A percentile compares a stretch with the other conserved stretches of the same genome.
These are phyloP conservation scores for Porcisia deanei DNA, from an alignment of 208 protist species.

Conservation along the genomic window DNA sequence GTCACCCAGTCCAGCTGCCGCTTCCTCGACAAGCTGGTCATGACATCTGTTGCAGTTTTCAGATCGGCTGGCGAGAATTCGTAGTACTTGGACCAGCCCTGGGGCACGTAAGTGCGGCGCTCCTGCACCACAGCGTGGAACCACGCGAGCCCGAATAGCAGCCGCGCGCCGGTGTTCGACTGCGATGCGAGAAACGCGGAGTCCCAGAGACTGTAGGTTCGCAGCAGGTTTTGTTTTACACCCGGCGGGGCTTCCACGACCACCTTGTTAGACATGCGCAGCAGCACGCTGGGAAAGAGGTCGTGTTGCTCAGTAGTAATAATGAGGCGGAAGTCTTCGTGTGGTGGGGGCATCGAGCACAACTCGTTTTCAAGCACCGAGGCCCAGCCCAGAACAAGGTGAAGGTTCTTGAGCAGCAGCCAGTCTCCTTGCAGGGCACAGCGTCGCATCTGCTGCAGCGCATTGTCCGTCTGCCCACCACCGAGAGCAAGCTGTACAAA, in stretches of 20 bases:
- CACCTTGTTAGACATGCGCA: slow-evolving; percentile 94
- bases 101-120: slow-evolving; percentile 96
- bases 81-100: slow-evolving; percentile 98
- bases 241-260: slow-evolving; percentile 96
- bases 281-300: slow-evolving; percentile 92
- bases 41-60: slow-evolving; percentile 90
- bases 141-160: slow-evolving; percentile 95
- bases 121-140: slow-evolving; percentile 97
- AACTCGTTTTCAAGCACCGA: slow-evolving; percentile 93
- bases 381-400: slow-evolving; percentile 95
- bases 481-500: slow-evolving; percentile 95
- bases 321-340: slow-evolving; percentile 94
- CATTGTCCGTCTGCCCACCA: slow-evolving; percentile 92
- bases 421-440: slow-evolving; percentile 89
- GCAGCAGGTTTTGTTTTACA: slow-evolving; percentile 95
- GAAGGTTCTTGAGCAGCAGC: slow-evolving; percentile 97
- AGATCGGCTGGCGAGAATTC: slow-evolving; percentile 96
- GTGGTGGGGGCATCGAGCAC: slow-evolving; percentile 74
- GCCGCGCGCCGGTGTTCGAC: slow-evolving; percentile 44
- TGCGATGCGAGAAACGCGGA: slow-evolving; percentile 55
- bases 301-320: slow-evolving; percentile 95
- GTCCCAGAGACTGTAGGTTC: slow-evolving; percentile 91
- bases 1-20: slow-evolving; percentile 86
- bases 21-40: slow-evolving; percentile 50
- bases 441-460: slow-evolving; percentile 84